Percentiles rank a stretch among this genome's conserved stretches.
phyloP scores from a whole-genome alignment of 202 grass and related monocot species.

The Carex arenaria region DNA sequence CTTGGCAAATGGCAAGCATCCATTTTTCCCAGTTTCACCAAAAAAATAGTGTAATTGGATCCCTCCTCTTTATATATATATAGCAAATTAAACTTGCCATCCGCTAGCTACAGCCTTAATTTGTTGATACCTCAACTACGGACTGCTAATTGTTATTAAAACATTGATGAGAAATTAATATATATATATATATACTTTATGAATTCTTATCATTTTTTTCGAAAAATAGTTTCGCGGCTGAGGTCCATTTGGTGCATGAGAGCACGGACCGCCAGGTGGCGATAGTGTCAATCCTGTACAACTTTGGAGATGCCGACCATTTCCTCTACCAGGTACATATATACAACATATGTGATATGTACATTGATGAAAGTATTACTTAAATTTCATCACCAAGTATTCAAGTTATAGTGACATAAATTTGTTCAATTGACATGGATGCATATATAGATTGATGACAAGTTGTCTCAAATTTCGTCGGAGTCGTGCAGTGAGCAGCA shows the following conservation, averaged over 20 bases:
- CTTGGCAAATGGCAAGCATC: no score
- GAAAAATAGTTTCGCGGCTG: slow-evolving; percentile 22
- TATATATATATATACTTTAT: neutral
- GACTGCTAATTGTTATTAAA: neutral
- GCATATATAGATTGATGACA: slow-evolving; percentile 30
- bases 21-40: no score
- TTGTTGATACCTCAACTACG: neutral
- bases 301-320: slow-evolving; percentile 32
- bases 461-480: slow-evolving; percentile 22
- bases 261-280: slow-evolving; percentile 30
- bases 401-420: neutral
- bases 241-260: slow-evolving; percentile 56
- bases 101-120: no score
- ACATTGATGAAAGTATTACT: neutral
- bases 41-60: no score
- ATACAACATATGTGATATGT: no score
- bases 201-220: neutral
- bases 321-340: slow-evolving; percentile 41
- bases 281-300: slow-evolving; percentile 43
- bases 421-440: slow-evolving; percentile 3
- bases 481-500: slow-evolving; percentile 27
- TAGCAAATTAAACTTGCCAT: no score
- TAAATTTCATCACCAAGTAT: neutral
- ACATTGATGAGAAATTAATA: neutral
- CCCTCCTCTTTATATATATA: no score